Evolutionary conservation across 2,329 filamentous ascomycete genomes (phyloP), one percentile per base, ranked within the genome.

Genomic region (Botryotinia globosa): DNA sequence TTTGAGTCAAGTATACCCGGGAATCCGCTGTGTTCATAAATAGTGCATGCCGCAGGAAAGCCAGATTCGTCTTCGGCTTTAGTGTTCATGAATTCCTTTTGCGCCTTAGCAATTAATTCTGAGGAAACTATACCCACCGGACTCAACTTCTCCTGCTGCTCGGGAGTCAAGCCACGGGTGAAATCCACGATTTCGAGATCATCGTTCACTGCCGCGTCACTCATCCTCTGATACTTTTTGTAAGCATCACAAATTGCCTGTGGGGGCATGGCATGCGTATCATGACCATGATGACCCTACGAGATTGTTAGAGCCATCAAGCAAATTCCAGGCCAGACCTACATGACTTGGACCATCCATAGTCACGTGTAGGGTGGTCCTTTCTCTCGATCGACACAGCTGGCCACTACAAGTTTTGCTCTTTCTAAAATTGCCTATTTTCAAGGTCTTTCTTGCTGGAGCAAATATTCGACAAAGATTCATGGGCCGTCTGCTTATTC

Each of bases 191-290:
- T 73, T n/a, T 78, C 73, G 25, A 76, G 65, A 72, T 80, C 78
- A 32, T 73, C n/a, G 22, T 77, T 73, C 5, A 80, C 73, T 9
- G 72, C 74, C 9, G 45, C 65, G 63, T 79, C 77, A 34, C 76
- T 73, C 76, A 79, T 78, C 64, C 76, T 77, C 58, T 80, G 78
- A 61, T 80, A 80, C 63, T 77, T 79, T 64, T 80, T 79, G 54
- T 80, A 80, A n/a, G 76, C 71, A 74, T 80, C 76, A 45, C 79
- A 80, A 22, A 80, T 78, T 44, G 77, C 78, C 59, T 79, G 77
- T 7, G 79, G 79, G 4, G 79, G 79, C n/a, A 79, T 74, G n/a
- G 79, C 79, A 74, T 80, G 79, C 3, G 79, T 80, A 73, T 80
- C 78, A 78, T 78, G 77, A 7, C 72, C 70, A 73, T 77, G 77